These are phyloP conservation scores for Phytophthora cactorum DNA, from an alignment of 352 stramenopile species.

Conservation along the genomic window DNA sequence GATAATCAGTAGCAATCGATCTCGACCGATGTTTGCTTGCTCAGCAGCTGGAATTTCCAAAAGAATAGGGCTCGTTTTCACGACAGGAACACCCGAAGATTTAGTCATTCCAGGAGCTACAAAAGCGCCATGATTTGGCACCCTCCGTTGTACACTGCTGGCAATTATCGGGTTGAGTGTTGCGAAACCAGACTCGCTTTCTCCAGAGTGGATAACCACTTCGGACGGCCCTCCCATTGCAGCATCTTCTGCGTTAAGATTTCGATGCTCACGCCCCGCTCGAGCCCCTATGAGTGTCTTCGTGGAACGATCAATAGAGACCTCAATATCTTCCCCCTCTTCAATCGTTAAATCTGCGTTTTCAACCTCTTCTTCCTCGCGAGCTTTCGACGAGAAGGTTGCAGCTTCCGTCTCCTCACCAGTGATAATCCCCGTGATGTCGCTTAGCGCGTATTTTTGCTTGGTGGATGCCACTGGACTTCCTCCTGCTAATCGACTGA, in stretches of 20 bases:
- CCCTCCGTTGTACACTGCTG: constrained; percentile 21
- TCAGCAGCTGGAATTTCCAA: constrained; percentile 53
- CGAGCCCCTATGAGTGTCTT: neutral
- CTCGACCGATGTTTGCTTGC: constrained; percentile 18
- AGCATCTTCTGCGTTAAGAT: constrained; percentile 34
- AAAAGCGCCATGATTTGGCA: constrained; percentile 23
- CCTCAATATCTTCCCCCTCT: constrained; percentile 57
- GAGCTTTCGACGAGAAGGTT: neutral
- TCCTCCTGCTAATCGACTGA: constrained; percentile 32
- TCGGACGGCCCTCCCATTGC: constrained; percentile 44
- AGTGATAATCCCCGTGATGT: constrained; percentile 30
- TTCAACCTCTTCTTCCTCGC: constrained; percentile 3
- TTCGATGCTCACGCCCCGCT: constrained; percentile 7
- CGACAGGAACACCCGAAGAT: constrained; percentile 25
- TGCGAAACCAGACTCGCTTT: constrained; percentile 70
- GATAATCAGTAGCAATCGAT: constrained; percentile 51
- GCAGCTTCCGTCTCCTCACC: constrained; percentile 21
- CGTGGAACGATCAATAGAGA: constrained; percentile 45
- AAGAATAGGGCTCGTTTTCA: constrained; percentile 37
- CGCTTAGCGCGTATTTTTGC: constrained; percentile 22
- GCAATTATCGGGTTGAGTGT: constrained; percentile 73
- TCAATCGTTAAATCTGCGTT: constrained; percentile 36
- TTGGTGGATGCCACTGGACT: constrained; percentile 20
- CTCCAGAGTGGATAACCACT: constrained; percentile 78
- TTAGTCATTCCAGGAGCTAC: constrained; percentile 32